These are phyloP conservation scores for Melanogaster broomeanus DNA, from an alignment of 768 basidiomycete species.

Conservation along the genomic window DNA sequence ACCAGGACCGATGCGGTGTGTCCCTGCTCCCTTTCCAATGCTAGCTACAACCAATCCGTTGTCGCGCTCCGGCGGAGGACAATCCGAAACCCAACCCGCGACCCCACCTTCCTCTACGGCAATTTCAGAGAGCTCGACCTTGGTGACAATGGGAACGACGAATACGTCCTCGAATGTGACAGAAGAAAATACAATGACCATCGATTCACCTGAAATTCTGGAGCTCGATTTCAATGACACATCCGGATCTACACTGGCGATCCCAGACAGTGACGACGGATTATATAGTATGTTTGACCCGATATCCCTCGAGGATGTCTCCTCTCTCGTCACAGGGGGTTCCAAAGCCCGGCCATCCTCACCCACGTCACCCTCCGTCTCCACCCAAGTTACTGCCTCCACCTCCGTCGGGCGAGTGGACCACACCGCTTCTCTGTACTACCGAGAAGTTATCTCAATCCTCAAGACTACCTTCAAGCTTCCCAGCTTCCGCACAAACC, in stretches of 20 bases:
- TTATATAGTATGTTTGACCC: conserved; percentile 50
- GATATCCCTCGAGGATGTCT: conserved; percentile 16
- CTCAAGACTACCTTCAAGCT: conserved; percentile 57
- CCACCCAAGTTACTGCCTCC: not conserved
- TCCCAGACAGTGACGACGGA: conserved; percentile 44
- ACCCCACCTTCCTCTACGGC: conserved; percentile 17
- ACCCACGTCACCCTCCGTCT: conserved; percentile 11
- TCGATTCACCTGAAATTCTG: conserved; percentile 13
- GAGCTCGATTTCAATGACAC: conserved; percentile 23
- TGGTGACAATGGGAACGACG: not conserved
- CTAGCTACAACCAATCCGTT: not conserved
- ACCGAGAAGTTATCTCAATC: conserved; percentile 30
- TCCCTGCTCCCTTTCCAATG: conserved; percentile 2
- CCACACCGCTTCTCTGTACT: conserved; percentile 34
- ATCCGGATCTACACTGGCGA: conserved; percentile 18
- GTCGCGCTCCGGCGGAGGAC: not conserved
- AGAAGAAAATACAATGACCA: conserved; percentile 2
- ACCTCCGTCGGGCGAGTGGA: conserved; percentile 20
- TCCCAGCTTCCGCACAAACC: conserved; percentile 73
- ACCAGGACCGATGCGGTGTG: not conserved
- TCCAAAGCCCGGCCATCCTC: conserved; percentile 9
- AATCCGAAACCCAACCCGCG: not conserved
- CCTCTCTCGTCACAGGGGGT: conserved; percentile 13
- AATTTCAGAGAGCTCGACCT: conserved; percentile 17
- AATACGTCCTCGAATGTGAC: not conserved